Conservation (phyloP, 371 early-diverging fungal species). For the Lichtheimia hyalospora region DNA sequence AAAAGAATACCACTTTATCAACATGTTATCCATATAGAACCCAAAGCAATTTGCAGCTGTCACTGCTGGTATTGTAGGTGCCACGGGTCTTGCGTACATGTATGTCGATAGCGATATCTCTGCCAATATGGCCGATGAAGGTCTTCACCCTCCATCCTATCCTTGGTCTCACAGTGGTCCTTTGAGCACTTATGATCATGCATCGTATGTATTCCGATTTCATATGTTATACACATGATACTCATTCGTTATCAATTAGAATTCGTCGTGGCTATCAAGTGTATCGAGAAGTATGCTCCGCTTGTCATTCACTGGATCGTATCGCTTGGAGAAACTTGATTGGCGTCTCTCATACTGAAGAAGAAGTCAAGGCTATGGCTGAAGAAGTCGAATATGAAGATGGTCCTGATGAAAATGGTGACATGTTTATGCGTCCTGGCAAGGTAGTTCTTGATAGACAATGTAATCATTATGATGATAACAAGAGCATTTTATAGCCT, state of each 20-base stretch:
- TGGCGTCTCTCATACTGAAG: conserved; percentile 89
- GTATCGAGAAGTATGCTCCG: conserved; percentile 96
- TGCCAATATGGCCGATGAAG: conserved; percentile 85
- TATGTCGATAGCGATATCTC: conserved; percentile 50
- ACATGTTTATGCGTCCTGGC: conserved; percentile 94
- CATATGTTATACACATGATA: too few relatives aligned
- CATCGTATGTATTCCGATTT: conserved; percentile 76
- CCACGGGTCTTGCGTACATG: conserved; percentile 57
- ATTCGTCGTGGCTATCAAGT: conserved; percentile 98
- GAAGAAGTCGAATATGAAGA: conserved; percentile 91
- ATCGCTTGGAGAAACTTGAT: conserved; percentile 95
- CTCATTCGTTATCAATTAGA: conserved; percentile 34
- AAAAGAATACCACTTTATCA: background rate
- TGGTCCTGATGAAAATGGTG: conserved; percentile 94
- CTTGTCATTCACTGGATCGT: conserved; percentile 95
- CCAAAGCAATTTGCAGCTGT: conserved; percentile 48
- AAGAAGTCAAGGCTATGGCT: conserved; percentile 93
- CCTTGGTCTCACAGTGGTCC: conserved; percentile 87
- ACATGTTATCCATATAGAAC: conserved; percentile 25
- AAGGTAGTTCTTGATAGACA: too few relatives aligned
- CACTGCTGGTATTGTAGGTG: conserved; percentile 60
- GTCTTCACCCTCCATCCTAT: conserved; percentile 87
- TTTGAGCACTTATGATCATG: conserved; percentile 91
- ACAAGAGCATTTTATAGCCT: conserved; percentile 37
- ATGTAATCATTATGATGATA: background rate